These are phyloP conservation scores for Camellia oleifera DNA, from an alignment of 179 eudicot species.

Conservation along the genomic window DNA sequence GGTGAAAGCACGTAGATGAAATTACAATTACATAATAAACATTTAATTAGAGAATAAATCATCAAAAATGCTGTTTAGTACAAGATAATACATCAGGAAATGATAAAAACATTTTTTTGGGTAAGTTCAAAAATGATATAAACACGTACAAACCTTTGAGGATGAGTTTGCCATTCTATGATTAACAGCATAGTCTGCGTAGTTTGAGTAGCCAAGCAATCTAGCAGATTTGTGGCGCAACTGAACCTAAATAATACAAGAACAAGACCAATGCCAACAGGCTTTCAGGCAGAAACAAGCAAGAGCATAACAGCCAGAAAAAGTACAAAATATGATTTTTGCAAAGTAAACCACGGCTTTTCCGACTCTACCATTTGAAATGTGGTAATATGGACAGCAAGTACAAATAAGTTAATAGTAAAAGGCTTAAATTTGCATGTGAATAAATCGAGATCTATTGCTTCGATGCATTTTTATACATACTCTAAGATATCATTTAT, in stretches of 20 bases:
- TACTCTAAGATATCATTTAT: background rate
- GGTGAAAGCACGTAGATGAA: background rate
- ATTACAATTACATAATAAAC: background rate
- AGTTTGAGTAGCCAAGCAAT: slow-evolving; percentile 84
- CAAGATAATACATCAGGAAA: background rate
- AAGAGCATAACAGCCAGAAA: background rate
- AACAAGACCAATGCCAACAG: slow-evolving; percentile 1
- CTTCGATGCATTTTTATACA: background rate
- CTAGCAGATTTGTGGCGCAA: slow-evolving; percentile 86
- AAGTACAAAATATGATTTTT: background rate
- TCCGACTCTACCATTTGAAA: no score
- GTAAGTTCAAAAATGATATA: no score
- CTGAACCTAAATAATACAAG: slow-evolving; percentile 48
- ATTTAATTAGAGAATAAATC: background rate
- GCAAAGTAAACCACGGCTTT: background rate
- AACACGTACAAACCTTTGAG: slow-evolving; percentile 53
- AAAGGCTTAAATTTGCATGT: background rate
- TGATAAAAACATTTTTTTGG: slow-evolving; percentile 4
- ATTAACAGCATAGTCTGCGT: slow-evolving; percentile 75
- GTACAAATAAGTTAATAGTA: background rate
- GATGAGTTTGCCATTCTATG: slow-evolving; percentile 82
- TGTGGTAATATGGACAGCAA: background rate
- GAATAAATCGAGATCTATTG: background rate
- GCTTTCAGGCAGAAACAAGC: background rate
- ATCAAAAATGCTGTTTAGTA: background rate